These are phyloP conservation scores for Phytophthora constricta DNA, from an alignment of 352 stramenopile genomes.

Conservation along the genomic window DNA sequence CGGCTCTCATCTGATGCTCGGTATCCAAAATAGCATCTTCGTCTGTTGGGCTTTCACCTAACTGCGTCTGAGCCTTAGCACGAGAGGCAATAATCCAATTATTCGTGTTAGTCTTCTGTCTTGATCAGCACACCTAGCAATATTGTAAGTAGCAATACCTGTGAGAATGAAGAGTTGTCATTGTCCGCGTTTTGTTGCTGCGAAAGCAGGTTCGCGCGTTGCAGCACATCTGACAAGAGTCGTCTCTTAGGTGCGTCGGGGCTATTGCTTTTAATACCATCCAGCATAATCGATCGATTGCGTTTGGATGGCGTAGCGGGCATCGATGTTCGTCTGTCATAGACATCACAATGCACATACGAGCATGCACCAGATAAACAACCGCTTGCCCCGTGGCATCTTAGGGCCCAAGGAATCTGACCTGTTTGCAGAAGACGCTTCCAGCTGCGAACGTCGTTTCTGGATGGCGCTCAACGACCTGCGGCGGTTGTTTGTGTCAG, in stretches of 20 bases:
- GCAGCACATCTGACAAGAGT: conserved; percentile 60
- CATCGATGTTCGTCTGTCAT: conserved; percentile 35
- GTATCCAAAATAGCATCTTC: conserved; percentile 67
- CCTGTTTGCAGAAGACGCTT: conserved; percentile 34
- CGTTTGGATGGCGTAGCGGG: conserved; percentile 3
- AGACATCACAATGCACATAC: background rate
- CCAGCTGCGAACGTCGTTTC: conserved; percentile 31
- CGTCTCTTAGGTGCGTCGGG: conserved; percentile 27
- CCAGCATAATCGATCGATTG: conserved; percentile 11
- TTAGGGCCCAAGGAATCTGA: background rate
- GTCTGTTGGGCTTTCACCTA: conserved; percentile 18
- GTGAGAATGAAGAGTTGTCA: conserved; percentile 13
- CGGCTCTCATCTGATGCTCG: conserved; percentile 59
- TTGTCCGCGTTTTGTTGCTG: conserved; percentile 36
- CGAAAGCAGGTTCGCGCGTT: conserved; percentile 67
- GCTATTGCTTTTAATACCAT: conserved; percentile 5
- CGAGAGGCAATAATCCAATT: no score
- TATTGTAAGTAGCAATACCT: conserved; percentile 21
- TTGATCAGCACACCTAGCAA: background rate
- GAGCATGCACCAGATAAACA: conserved; percentile 1
- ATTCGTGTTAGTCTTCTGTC: background rate
- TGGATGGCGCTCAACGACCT: conserved; percentile 47
- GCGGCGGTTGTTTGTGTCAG: conserved; percentile 44
- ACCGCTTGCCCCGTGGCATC: no score
- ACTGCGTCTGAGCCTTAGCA: conserved; percentile 5